Evolutionary conservation across 768 basidiomycete species (phyloP).

Genomic region (Goffeauzyma gilvescens): DNA sequence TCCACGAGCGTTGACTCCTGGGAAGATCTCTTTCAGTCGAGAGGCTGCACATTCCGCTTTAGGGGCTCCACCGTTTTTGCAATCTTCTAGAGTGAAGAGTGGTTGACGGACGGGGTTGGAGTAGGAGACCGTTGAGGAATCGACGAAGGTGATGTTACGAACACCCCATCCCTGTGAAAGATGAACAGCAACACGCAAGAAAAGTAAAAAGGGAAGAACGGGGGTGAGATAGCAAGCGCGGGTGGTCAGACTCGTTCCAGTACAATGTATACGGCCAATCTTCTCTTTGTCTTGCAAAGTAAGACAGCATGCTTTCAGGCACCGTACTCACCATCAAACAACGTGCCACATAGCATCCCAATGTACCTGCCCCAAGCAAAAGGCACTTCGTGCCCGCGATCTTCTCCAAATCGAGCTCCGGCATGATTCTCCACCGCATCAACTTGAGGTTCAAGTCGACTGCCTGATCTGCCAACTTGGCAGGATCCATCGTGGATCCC

Average conservation of each 20-base stretch:
- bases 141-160: conserved; percentile 75
- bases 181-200: background rate
- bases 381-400: conserved; percentile 62
- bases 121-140: conserved; percentile 78
- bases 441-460: conserved; percentile 95
- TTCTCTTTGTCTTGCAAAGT: too few species aligned
- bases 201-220: too few species aligned
- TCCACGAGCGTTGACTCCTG: conserved; percentile 70
- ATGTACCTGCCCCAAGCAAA: conserved; percentile 80
- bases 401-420: conserved; percentile 69
- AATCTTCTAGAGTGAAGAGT: conserved; percentile 86
- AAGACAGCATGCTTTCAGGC: too few species aligned
- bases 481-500: conserved; percentile 90
- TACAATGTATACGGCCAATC: too few species aligned
- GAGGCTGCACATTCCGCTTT: conserved; percentile 85
- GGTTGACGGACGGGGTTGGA: conserved; percentile 97
- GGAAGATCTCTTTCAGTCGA: conserved; percentile 67
- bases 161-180: conserved; percentile 74
- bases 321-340: conserved; percentile 59
- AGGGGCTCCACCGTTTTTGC: conserved; percentile 73
- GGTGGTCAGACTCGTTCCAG: too few species aligned
- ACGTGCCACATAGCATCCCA: conserved; percentile 88
- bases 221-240: background rate
- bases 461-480: conserved; percentile 80
- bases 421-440: conserved; percentile 94